Evolutionary conservation across 768 basidiomycete species (phyloP).

Genomic region (Rhodotorula graminis): DNA sequence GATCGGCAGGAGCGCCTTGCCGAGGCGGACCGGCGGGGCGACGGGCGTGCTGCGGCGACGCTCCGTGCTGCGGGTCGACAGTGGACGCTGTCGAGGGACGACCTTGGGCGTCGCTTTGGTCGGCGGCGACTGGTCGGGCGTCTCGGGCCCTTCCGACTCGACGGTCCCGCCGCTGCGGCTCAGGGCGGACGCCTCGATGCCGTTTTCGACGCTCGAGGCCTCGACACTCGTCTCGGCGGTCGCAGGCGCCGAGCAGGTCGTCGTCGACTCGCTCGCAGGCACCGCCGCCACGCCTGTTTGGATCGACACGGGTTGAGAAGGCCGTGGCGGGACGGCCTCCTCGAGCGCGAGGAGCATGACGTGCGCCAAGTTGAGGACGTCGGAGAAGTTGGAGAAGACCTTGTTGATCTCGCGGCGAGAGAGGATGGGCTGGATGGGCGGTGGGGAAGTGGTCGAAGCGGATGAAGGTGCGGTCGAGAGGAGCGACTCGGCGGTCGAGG

Average conservation of each 20-base stretch:
- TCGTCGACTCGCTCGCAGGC: not conserved
- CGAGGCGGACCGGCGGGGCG: constrained; percentile 18
- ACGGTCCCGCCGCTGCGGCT: constrained; percentile 11
- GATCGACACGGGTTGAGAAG: constrained; percentile 14
- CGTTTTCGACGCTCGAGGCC: too few relatives aligned
- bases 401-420: constrained; percentile 30
- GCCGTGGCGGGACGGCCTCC: constrained; percentile 21
- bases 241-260: not conserved
- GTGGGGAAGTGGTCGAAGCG: not conserved
- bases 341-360: constrained; percentile 37
- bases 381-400: constrained; percentile 41
- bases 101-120: not conserved
- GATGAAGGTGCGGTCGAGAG: not conserved
- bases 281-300: not conserved
- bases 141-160: not conserved
- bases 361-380: constrained; percentile 37
- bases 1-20: constrained; percentile 33
- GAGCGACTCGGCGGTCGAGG: constrained; percentile 15
- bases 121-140: not conserved
- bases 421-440: constrained; percentile 20
- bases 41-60: too few relatives aligned
- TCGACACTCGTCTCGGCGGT: not conserved
- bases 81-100: not conserved
- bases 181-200: constrained; percentile 11
- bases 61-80: not conserved